phyloP scores from a whole-genome alignment of 805 yeast genomes.

The Metschnikowia reukaufii region DNA sequence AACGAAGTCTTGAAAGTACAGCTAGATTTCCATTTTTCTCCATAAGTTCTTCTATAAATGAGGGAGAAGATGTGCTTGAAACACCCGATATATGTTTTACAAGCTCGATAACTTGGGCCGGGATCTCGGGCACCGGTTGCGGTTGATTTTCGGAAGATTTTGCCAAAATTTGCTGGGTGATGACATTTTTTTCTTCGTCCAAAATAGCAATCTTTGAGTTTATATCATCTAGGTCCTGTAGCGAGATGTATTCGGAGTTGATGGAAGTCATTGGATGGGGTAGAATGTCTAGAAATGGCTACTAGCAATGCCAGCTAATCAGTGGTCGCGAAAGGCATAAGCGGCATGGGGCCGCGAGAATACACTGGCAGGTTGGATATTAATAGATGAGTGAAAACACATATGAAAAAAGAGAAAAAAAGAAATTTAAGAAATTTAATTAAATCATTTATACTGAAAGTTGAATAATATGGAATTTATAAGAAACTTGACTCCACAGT shows the following conservation, averaged over 20 bases:
- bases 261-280: constrained; percentile 28
- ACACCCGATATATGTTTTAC: background rate
- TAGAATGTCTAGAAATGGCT: background rate
- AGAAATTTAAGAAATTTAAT: too few relatives aligned
- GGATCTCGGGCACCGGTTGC: background rate
- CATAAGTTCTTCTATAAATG: background rate
- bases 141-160: constrained; percentile 1
- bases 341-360: too few relatives aligned
- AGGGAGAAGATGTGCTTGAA: background rate
- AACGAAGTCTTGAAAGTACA: constrained; percentile 6
- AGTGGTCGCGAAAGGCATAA: too few relatives aligned
- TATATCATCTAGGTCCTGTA: constrained; percentile 33
- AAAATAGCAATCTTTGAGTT: constrained; percentile 2
- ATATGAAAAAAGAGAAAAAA: too few relatives aligned
- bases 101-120: constrained; percentile 1
- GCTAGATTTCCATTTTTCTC: constrained; percentile 6
- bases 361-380: too few relatives aligned
- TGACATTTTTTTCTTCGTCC: background rate
- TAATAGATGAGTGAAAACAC: too few relatives aligned
- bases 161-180: constrained; percentile 5
- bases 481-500: too few relatives aligned
- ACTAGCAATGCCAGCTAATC: background rate
- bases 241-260: constrained; percentile 33
- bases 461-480: too few relatives aligned
- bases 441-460: background rate